Evolutionary conservation across 2,329 filamentous ascomycete genomes (phyloP).

Genomic region (Cytospora schulzeri): DNA sequence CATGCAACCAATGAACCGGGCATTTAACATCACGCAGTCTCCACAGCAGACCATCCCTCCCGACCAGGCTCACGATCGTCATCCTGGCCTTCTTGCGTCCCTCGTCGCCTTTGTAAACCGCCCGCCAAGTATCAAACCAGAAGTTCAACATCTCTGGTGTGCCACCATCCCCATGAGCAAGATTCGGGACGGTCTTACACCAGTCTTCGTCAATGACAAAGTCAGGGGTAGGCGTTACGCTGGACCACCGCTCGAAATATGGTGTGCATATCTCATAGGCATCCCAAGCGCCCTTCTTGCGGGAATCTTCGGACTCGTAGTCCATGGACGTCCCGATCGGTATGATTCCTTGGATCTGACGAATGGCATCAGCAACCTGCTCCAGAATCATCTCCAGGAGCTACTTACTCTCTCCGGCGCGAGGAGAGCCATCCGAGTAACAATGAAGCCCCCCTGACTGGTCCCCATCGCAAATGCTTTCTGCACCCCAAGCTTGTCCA

Average conservation of each 20-base stretch:
- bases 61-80: constrained; percentile 46
- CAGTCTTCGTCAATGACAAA: constrained; percentile 52
- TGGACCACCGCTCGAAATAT: constrained; percentile 48
- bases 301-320: constrained; percentile 49
- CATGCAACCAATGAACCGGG: constrained; percentile 56
- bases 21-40: constrained; percentile 51
- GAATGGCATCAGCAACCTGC: neutral
- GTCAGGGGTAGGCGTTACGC: constrained; percentile 40
- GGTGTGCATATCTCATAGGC: constrained; percentile 43
- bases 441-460: constrained; percentile 56
- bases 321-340: constrained; percentile 57
- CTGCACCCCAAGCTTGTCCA: constrained; percentile 53
- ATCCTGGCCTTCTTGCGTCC: constrained; percentile 50
- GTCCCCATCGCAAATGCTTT: constrained; percentile 56
- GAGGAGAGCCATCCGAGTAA: constrained; percentile 53
- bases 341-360: constrained; percentile 51
- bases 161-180: constrained; percentile 47
- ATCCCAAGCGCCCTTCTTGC: constrained; percentile 54
- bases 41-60: constrained; percentile 50
- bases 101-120: constrained; percentile 51
- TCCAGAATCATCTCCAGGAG: neutral
- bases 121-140: constrained; percentile 49
- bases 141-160: constrained; percentile 42
- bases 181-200: constrained; percentile 45
- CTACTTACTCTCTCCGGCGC: constrained; percentile 47